Evolutionary conservation across 768 basidiomycete genomes (phyloP).

Genomic region (Leucogyrophana mollusca): DNA sequence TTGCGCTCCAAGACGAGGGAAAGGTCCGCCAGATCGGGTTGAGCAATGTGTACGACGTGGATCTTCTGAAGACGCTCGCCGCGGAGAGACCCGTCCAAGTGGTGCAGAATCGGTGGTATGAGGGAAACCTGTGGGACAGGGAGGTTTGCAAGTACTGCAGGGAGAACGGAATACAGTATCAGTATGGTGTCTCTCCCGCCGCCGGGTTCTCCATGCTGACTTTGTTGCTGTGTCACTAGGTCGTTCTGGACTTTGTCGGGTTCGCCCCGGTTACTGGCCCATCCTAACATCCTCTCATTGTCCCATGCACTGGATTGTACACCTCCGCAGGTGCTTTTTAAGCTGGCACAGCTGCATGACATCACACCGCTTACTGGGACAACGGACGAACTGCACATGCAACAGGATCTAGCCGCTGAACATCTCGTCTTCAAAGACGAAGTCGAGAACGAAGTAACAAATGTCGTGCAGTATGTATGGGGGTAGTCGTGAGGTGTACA

Average conservation of each 20-base stretch:
- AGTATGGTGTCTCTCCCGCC: constrained; percentile 41
- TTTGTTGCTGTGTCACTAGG: constrained; percentile 32
- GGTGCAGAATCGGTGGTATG: constrained; percentile 85
- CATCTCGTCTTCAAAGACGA: constrained; percentile 33
- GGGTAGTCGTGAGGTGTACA: constrained; percentile 8
- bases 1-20: constrained; percentile 62
- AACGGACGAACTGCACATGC: constrained; percentile 64
- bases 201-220: not conserved
- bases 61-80: constrained; percentile 50
- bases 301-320: constrained; percentile 51
- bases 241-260: constrained; percentile 88
- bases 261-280: constrained; percentile 60
- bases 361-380: constrained; percentile 79
- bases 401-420: constrained; percentile 54
- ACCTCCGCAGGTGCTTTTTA: constrained; percentile 65
- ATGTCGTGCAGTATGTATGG: constrained; percentile 29
- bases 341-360: constrained; percentile 61
- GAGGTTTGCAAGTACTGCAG: constrained; percentile 65
- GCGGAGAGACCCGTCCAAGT: constrained; percentile 60
- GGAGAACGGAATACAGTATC: constrained; percentile 64
- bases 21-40: constrained; percentile 66
- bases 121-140: constrained; percentile 75
- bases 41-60: constrained; percentile 73
- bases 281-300: constrained; percentile 44
- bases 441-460: constrained; percentile 21